Base-by-base conservation (phyloP, 2,329 filamentous ascomycete species). In the Hypoxylon sp. region DNA sequence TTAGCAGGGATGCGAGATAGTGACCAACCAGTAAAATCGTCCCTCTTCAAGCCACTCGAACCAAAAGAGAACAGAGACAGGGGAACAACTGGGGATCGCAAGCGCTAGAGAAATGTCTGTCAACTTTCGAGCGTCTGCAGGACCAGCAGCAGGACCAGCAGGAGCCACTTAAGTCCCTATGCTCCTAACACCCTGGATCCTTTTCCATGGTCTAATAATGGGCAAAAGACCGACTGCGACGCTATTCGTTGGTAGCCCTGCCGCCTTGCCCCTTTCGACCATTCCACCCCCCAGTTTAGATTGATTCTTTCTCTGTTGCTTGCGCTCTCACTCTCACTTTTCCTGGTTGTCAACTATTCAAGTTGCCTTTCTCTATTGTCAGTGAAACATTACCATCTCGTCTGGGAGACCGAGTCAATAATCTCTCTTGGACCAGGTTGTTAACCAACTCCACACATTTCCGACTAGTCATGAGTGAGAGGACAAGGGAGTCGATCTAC, bases 191-290 rank as follows among this genome's bases (percentile, higher is more conserved):
- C 7, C 35, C 52, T 48, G 42, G 30, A 35, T 38, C 38, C 26
- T 47, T 45, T 43, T 41, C 5, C 46, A n/a, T 57, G 55, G 38
- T 54, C 32, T 59, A 59, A 58, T 61, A 53, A 55, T 55, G 50
- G 41, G 32, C 43, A 62, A 60, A 57, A 55, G 61, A 48, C 58
- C 61, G 59, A 59, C 34, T 63, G 56, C 52, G 51, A 65, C 60
- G 58, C 60, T 62, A 51, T 43, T 42, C 44, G 29, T 12, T 37
- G 17, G 41, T 44, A 44, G 41, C 36, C 52, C 34, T 49, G 50
- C 56, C 51, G 36, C 55, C 51, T 47, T 58, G 9, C 56, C 56
- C 56, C 52, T 59, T 59, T 56, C 37, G 56, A 56, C 7, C 48
- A 41, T 41, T 50, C 13, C 25, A 44, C 35, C 38, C 21, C 55